These are phyloP conservation scores for Quercus berberidifolia DNA, from an alignment of 306 rosid genomes.

Conservation along the genomic window DNA sequence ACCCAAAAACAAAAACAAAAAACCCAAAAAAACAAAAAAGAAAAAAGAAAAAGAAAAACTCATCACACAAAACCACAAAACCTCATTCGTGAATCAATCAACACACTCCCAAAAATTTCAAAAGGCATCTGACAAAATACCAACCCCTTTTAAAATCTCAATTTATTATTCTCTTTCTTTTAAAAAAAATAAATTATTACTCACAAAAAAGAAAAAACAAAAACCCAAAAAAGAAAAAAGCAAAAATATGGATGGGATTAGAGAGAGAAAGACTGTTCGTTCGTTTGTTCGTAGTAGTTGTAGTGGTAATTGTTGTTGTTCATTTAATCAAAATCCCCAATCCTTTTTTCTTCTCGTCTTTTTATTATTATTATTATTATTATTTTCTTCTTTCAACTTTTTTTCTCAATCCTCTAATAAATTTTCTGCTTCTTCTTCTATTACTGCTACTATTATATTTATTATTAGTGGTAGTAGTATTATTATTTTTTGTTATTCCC, in stretches of 20 bases:
- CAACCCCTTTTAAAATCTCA: not conserved
- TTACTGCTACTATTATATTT: not conserved
- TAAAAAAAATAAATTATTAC: not conserved
- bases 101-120: slow-evolving; percentile 11
- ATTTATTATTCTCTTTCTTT: slow-evolving; percentile 11
- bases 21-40: not conserved
- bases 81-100: slow-evolving; percentile 32
- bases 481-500: slow-evolving; percentile 38
- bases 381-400: not conserved
- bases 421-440: not conserved
- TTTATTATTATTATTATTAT: not conserved
- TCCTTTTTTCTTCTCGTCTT: not conserved
- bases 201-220: slow-evolving; percentile 5
- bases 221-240: slow-evolving; percentile 5
- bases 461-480: slow-evolving; percentile 1
- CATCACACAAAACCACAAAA: not conserved
- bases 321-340: slow-evolving; percentile 28
- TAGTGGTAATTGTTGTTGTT: not conserved
- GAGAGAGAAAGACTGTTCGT: slow-evolving; percentile 35
- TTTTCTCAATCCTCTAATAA: not conserved
- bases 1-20: not conserved
- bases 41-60: not conserved
- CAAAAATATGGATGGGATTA: slow-evolving; percentile 30
- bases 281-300: slow-evolving; percentile 18
- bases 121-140: slow-evolving; percentile 26